A percentile compares a stretch with the other conserved stretches of the same genome.
Conservation (phyloP, 1,284 basidiomycete species). For the Marasmius fiardii region DNA sequence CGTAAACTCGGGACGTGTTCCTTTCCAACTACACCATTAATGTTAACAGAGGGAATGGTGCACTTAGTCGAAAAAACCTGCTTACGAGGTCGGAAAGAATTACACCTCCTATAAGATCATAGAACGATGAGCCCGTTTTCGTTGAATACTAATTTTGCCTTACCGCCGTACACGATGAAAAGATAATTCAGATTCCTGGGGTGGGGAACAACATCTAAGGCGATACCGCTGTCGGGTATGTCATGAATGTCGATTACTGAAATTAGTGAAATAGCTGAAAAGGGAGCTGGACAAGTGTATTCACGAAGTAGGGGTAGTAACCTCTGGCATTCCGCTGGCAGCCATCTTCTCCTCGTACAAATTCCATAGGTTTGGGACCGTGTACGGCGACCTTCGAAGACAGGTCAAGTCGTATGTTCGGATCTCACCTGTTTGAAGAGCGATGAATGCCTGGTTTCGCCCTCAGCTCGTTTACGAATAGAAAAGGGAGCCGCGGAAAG, state of each 20-base stretch:
- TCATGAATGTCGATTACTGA: not conserved
- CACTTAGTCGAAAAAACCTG: constrained; percentile 1
- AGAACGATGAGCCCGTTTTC: not conserved
- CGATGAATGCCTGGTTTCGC: constrained; percentile 52
- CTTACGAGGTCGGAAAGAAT: constrained; percentile 70
- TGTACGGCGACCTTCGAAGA: constrained; percentile 59
- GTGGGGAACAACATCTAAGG: constrained; percentile 66
- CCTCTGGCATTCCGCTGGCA: constrained; percentile 50
- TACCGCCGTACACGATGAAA: constrained; percentile 81
- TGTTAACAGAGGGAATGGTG: not conserved
- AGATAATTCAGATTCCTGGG: constrained; percentile 81
- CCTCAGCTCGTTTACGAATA: not conserved
- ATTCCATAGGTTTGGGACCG: constrained; percentile 73
- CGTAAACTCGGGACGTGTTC: constrained; percentile 62
- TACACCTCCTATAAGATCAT: constrained; percentile 56
- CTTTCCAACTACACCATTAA: constrained; percentile 44
- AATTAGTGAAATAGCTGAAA: not conserved
- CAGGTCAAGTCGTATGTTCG: constrained; percentile 72
- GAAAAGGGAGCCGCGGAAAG: constrained; percentile 15
- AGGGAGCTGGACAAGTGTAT: constrained; percentile 6
- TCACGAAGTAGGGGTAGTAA: constrained; percentile 40
- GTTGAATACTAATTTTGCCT: constrained; percentile 9
- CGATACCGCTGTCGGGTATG: constrained; percentile 33
- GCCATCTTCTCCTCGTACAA: constrained; percentile 68
- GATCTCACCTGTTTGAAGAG: constrained; percentile 54